A percentile compares a stretch with the other conserved stretches of the same genome.
phyloP scores from a whole-genome alignment of 1,284 basidiomycete genomes.

The Xerocomus amazonicus region DNA sequence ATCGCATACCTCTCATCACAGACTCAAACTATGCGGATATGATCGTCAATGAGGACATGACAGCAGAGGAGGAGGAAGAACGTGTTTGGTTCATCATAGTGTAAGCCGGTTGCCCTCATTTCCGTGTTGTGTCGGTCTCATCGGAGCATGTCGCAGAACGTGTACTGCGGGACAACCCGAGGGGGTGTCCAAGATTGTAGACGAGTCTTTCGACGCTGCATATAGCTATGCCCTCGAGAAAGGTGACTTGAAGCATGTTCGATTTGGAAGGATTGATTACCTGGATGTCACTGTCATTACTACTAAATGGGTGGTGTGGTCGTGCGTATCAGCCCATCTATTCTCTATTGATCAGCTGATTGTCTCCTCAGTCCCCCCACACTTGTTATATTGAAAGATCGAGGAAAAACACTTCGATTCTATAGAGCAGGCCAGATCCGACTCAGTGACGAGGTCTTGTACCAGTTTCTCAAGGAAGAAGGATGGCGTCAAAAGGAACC shows the following conservation, averaged over 20 bases:
- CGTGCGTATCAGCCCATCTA: slow-evolving; percentile 43
- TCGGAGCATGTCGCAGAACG: slow-evolving; percentile 42
- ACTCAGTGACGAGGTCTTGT: slow-evolving; percentile 53
- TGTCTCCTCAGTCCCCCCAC: slow-evolving; percentile 55
- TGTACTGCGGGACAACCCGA: slow-evolving; percentile 56
- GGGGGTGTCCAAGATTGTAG: slow-evolving; percentile 63
- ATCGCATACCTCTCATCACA: slow-evolving; percentile 66
- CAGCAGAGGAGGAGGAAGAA: slow-evolving; percentile 57
- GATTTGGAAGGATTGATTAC: slow-evolving; percentile 79
- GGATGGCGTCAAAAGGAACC: slow-evolving; percentile 54
- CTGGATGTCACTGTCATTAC: slow-evolving; percentile 74
- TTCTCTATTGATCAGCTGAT: slow-evolving; percentile 3
- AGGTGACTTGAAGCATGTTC: slow-evolving; percentile 65
- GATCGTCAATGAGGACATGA: slow-evolving; percentile 62
- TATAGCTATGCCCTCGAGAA: slow-evolving; percentile 59
- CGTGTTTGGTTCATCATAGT: slow-evolving; percentile 71
- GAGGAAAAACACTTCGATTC: slow-evolving; percentile 71
- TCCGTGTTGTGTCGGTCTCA: background rate
- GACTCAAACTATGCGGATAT: slow-evolving; percentile 70
- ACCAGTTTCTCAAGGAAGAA: slow-evolving; percentile 60
- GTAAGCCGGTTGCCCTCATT: slow-evolving; percentile 40
- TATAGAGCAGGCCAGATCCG: slow-evolving; percentile 61
- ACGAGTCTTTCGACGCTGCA: slow-evolving; percentile 65
- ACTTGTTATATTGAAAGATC: slow-evolving; percentile 60
- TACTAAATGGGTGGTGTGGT: slow-evolving; percentile 78